These are phyloP conservation scores for Fusarium nelsonii DNA, from an alignment of 2,329 filamentous ascomycete genomes.

Conservation along the genomic window DNA sequence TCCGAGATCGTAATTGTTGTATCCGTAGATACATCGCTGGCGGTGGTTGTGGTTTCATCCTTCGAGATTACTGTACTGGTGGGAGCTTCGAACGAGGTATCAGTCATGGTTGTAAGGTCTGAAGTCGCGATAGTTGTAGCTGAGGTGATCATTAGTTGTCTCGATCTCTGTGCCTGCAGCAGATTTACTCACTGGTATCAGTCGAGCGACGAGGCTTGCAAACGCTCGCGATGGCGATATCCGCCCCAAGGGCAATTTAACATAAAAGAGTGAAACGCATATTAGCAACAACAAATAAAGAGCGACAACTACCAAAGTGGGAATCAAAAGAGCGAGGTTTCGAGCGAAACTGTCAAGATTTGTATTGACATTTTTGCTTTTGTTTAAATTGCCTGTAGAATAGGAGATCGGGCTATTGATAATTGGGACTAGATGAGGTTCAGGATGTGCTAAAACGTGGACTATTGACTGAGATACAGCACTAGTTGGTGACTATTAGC, in stretches of 20 bases:
- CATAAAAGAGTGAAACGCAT: constrained; percentile 5
- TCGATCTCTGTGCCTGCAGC: background rate
- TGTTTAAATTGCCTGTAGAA: background rate
- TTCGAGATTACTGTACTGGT: too few species aligned
- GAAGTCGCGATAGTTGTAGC: background rate
- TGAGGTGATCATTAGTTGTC: background rate
- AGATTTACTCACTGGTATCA: background rate
- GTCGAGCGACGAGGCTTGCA: background rate
- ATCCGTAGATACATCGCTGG: background rate
- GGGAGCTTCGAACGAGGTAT: too few species aligned
- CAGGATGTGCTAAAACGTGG: background rate
- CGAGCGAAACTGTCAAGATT: background rate
- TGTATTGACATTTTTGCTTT: background rate
- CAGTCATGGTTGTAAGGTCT: background rate
- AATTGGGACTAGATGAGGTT: background rate
- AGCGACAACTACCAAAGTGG: background rate
- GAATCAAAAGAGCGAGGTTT: background rate
- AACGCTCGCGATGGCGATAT: background rate
- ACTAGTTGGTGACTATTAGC: background rate
- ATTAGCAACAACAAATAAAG: background rate
- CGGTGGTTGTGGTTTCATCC: too few species aligned
- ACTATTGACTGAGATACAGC: background rate
- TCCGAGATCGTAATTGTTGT: background rate
- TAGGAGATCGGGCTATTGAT: background rate
- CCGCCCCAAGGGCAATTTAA: background rate